Evolutionary conservation across 1,139 yeast genomes (phyloP).

Genomic region (Candida frijolesensis): DNA sequence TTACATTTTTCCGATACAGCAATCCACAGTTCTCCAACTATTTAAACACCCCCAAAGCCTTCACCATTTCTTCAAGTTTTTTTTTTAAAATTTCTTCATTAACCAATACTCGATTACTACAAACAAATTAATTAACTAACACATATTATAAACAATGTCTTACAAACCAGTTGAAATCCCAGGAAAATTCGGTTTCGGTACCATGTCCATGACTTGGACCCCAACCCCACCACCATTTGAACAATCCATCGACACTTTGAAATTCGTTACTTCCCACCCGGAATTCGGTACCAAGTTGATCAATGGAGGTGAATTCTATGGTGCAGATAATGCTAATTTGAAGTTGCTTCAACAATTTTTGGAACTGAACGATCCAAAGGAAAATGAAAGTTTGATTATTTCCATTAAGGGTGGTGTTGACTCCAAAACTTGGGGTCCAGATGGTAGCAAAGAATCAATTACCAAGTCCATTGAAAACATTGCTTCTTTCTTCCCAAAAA

Average conservation of each 20-base stretch:
- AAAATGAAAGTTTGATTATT: constrained; percentile 50
- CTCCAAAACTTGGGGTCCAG: constrained; percentile 39
- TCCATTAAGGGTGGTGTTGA: constrained; percentile 69
- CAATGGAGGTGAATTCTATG: constrained; percentile 83
- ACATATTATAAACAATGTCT: constrained; percentile 7
- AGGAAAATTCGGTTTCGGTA: constrained; percentile 56
- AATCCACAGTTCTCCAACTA: not conserved
- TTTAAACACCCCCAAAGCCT: not conserved
- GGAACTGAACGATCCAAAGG: constrained; percentile 51
- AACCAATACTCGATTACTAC: no score
- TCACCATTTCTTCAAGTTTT: not conserved
- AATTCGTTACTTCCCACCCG: constrained; percentile 38
- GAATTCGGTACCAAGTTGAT: constrained; percentile 57
- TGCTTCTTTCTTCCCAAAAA: constrained; percentile 45
- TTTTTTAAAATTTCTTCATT: no score
- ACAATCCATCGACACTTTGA: constrained; percentile 48
- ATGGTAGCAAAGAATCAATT: constrained; percentile 51
- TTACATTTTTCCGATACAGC: not conserved
- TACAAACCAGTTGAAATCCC: constrained; percentile 21
- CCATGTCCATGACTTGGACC: constrained; percentile 65
- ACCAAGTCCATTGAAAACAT: constrained; percentile 53
- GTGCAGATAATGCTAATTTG: constrained; percentile 46
- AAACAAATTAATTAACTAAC: no score
- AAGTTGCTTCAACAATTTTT: constrained; percentile 59
- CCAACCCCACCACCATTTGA: constrained; percentile 47